Conservation (phyloP, 495 filamentous ascomycete genomes). For the Clohesyomyces aquaticus region DNA sequence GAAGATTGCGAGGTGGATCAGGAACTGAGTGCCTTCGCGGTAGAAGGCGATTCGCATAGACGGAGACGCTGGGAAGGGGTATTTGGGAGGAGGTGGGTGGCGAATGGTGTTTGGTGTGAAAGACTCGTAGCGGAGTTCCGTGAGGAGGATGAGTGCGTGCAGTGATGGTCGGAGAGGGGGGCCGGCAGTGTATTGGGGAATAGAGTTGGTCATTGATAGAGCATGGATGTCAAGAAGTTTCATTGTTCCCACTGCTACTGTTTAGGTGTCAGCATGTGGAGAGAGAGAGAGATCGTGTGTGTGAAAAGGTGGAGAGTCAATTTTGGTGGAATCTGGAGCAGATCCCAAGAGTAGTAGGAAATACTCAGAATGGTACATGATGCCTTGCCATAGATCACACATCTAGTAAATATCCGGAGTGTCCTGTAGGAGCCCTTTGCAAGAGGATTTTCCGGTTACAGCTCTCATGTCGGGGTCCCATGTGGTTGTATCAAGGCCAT, state of each 20-base stretch:
- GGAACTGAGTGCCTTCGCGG: not conserved
- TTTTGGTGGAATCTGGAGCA: too few relatives aligned
- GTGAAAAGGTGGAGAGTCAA: too few relatives aligned
- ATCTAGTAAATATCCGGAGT: too few relatives aligned
- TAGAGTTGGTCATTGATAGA: constrained; percentile 38
- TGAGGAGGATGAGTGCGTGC: constrained; percentile 42
- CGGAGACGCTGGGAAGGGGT: constrained; percentile 41
- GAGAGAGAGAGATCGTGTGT: not conserved
- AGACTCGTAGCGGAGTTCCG: constrained; percentile 49
- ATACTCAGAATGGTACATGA: too few relatives aligned
- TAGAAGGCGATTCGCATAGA: constrained; percentile 11
- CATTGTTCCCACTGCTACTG: constrained; percentile 48
- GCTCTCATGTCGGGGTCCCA: too few relatives aligned
- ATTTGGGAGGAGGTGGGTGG: constrained; percentile 6
- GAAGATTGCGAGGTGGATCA: constrained; percentile 43
- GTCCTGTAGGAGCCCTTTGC: too few relatives aligned
- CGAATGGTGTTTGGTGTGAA: constrained; percentile 49
- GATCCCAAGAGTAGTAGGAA: too few relatives aligned
- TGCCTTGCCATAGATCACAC: too few relatives aligned
- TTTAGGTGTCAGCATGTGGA: not conserved
- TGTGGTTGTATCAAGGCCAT: too few relatives aligned
- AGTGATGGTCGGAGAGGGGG: constrained; percentile 37
- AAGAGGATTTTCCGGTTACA: too few relatives aligned
- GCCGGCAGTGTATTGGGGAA: constrained; percentile 41
- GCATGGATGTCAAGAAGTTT: constrained; percentile 45